These are phyloP conservation scores for Platanus orientalis DNA, from an alignment of 164 flowering plant genomes.

Conservation along the genomic window DNA sequence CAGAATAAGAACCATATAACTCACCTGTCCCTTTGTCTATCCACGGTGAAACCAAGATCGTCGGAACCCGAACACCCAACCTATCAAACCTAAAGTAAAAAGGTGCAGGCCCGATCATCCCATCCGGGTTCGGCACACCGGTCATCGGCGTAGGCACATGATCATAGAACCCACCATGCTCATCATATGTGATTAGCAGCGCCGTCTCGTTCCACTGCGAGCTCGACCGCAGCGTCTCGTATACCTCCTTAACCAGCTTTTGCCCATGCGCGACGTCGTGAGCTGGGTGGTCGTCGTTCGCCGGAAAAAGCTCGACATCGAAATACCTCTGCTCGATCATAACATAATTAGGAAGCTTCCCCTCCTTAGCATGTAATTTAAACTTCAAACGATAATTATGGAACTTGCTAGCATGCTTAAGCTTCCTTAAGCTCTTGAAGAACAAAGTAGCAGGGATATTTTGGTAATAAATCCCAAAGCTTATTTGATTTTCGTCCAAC, in stretches of 20 bases:
- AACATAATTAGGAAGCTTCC: conserved; percentile 76
- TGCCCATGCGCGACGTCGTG: conserved; percentile 89
- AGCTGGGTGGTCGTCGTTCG: conserved; percentile 93
- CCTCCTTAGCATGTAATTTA: conserved; percentile 54
- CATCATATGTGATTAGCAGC: conserved; percentile 83
- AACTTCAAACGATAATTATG: conserved; percentile 59
- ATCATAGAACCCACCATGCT: conserved; percentile 95
- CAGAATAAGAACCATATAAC: not conserved
- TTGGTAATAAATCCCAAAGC: no score
- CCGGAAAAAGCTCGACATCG: conserved; percentile 58
- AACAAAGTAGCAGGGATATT: no score
- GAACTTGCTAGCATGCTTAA: conserved; percentile 61
- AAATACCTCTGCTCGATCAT: conserved; percentile 91
- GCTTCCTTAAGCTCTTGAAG: no score
- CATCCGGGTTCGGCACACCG: conserved; percentile 89
- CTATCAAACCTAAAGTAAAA: conserved; percentile 77
- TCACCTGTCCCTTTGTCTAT: conserved; percentile 86
- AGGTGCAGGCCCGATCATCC: conserved; percentile 84
- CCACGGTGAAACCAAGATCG: conserved; percentile 87
- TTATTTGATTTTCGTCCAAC: no score
- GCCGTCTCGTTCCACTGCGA: conserved; percentile 95
- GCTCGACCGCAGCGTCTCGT: conserved; percentile 76
- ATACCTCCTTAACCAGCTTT: conserved; percentile 92
- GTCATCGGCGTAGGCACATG: conserved; percentile 89
- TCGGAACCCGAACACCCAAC: conserved; percentile 89